Conservation (phyloP, 1,284 basidiomycete species). For the Wallemia hederae region DNA sequence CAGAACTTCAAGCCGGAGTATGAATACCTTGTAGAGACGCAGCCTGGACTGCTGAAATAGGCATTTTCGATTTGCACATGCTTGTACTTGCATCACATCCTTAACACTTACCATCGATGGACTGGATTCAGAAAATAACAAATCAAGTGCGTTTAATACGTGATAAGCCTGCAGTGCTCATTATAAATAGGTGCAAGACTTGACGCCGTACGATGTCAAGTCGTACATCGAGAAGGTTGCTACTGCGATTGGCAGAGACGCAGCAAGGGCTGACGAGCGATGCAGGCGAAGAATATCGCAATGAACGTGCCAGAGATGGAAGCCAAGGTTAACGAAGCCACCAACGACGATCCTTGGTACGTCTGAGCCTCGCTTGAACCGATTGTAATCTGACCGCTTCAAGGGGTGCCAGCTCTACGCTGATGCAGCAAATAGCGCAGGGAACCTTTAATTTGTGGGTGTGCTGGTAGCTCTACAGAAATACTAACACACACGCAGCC, state of each 20-base stretch:
- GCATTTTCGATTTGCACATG: no score
- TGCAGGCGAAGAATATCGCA: conserved; percentile 22
- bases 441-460: conserved; percentile 78
- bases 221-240: conserved; percentile 1
- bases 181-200: background rate
- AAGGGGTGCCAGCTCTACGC: conserved; percentile 88
- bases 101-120: background rate
- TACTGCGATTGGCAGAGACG: background rate
- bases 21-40: conserved; percentile 10
- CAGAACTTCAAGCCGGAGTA: conserved; percentile 10
- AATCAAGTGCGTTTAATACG: background rate
- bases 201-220: conserved; percentile 1
- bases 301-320: conserved; percentile 93
- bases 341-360: conserved; percentile 92
- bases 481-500: conserved; percentile 22
- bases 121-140: background rate
- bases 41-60: conserved; percentile 6
- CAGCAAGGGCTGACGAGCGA: conserved; percentile 1
- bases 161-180: background rate
- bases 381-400: background rate
- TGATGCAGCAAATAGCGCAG: conserved; percentile 96
- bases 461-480: background rate
- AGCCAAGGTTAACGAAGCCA: conserved; percentile 84
- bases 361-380: conserved; percentile 9
- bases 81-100: no score